Evolutionary conservation across 768 basidiomycete genomes (phyloP).

Genomic region (Dendrothele bispora): DNA sequence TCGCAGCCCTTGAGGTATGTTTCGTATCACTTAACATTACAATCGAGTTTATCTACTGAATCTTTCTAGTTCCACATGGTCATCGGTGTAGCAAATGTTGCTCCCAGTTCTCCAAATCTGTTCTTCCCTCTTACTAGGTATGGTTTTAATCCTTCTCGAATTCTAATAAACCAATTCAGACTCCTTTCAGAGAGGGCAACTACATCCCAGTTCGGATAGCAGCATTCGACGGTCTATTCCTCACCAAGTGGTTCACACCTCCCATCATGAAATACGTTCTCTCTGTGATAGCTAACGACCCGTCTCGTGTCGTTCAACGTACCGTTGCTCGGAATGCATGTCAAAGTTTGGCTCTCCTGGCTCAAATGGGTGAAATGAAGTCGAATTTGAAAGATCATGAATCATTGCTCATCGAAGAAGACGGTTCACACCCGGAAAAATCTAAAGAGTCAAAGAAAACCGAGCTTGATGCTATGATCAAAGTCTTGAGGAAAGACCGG

Average conservation of each 20-base stretch:
- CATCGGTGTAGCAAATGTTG: constrained; percentile 71
- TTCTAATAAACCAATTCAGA: constrained; percentile 10
- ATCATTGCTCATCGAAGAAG: constrained; percentile 82
- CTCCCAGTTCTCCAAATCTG: constrained; percentile 71
- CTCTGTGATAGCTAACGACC: constrained; percentile 82
- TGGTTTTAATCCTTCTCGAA: constrained; percentile 17
- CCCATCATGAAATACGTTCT: constrained; percentile 87
- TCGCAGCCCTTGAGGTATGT: constrained; percentile 83
- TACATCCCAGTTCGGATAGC: constrained; percentile 88
- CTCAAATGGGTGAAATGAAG: constrained; percentile 91
- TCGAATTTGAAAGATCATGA: constrained; percentile 70
- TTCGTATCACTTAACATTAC: neutral
- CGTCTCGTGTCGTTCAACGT: constrained; percentile 78
- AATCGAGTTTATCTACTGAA: constrained; percentile 5
- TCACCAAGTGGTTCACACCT: constrained; percentile 85
- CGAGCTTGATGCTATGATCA: constrained; percentile 83
- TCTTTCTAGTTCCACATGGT: constrained; percentile 71
- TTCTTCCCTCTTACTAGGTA: constrained; percentile 92
- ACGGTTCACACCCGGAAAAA: constrained; percentile 71
- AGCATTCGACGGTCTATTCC: constrained; percentile 92
- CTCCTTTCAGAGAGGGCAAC: constrained; percentile 79
- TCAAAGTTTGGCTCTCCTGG: constrained; percentile 82
- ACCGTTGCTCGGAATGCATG: constrained; percentile 86
- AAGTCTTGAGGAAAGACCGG: constrained; percentile 82
- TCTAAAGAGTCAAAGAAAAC: constrained; percentile 77